Evolutionary conservation across 2,329 filamentous ascomycete species (phyloP).

Genomic region (Nannizzia gypsea): DNA sequence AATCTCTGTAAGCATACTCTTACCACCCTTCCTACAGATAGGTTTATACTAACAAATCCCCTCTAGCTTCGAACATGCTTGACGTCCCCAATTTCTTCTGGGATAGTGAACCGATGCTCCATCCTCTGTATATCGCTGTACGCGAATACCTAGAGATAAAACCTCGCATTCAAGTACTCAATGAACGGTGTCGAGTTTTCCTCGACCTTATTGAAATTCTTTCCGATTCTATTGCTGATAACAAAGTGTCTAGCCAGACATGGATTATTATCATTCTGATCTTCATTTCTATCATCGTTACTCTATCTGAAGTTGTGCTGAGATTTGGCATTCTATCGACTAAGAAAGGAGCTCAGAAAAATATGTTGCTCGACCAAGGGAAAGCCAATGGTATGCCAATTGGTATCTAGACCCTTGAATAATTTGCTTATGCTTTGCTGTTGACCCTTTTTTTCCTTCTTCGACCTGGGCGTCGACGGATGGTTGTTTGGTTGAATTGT

Average conservation of each 20-base stretch:
- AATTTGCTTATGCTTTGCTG: not conserved
- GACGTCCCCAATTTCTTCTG: conserved; percentile 97
- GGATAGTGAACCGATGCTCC: conserved; percentile 89
- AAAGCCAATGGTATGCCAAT: not conserved
- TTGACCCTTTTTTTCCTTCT: not conserved
- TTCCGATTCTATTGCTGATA: conserved; percentile 80
- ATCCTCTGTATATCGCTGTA: conserved; percentile 86
- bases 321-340: conserved; percentile 61
- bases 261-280: conserved; percentile 98
- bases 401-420: not conserved
- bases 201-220: conserved; percentile 92
- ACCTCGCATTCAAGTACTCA: conserved; percentile 87
- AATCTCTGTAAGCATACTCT: conserved; percentile 69
- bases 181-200: conserved; percentile 93
- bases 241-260: conserved; percentile 90
- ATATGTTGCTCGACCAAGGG: not conserved
- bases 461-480: not conserved
- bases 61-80: conserved; percentile 76
- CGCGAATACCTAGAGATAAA: conserved; percentile 98
- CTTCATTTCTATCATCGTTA: conserved; percentile 78
- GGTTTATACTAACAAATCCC: not conserved
- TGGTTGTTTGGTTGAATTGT: not conserved
- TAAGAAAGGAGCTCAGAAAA: not conserved
- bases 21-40: not conserved
- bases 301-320: conserved; percentile 75